Conservation (phyloP, 2,329 filamentous ascomycete species). For the Pseudopyricularia cyperi region DNA sequence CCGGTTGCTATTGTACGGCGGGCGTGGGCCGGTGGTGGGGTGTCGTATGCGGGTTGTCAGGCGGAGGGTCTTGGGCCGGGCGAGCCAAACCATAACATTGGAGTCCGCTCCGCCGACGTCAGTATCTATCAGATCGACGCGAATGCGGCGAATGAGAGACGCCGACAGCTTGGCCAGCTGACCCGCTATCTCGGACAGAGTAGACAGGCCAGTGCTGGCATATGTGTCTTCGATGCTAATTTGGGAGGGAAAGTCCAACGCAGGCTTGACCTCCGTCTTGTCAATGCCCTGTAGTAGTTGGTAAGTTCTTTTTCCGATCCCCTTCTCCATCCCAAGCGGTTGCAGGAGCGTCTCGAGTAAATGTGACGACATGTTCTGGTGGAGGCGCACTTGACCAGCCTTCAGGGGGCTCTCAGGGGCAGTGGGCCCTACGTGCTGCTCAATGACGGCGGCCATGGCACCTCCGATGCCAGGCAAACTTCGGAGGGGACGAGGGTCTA, state of each 20-base stretch:
- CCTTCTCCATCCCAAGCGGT: constrained; percentile 56
- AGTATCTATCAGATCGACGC: constrained; percentile 54
- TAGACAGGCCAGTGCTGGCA: constrained; percentile 50
- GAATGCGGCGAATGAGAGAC: constrained; percentile 68
- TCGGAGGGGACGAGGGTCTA: constrained; percentile 64
- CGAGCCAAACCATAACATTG: constrained; percentile 47
- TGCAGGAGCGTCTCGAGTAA: constrained; percentile 56
- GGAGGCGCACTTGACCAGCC: constrained; percentile 50
- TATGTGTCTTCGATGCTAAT: constrained; percentile 96
- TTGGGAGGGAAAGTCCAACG: constrained; percentile 62
- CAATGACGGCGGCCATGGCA: constrained; percentile 48
- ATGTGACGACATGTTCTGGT: constrained; percentile 48
- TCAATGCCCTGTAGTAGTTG: constrained; percentile 71
- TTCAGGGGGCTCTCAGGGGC: constrained; percentile 35
- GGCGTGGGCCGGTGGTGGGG: constrained; percentile 14
- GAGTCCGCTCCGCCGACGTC: constrained; percentile 18
- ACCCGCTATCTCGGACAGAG: constrained; percentile 46
- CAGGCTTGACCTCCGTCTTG: constrained; percentile 56
- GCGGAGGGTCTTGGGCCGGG: constrained; percentile 68
- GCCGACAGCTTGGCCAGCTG: constrained; percentile 56
- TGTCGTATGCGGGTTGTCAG: constrained; percentile 55
- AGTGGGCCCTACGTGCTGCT: constrained; percentile 36
- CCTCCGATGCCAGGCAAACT: constrained; percentile 78
- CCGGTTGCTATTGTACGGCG: constrained; percentile 57
- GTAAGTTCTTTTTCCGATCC: constrained; percentile 65